Percentiles rank a stretch among this genome's conserved stretches.
Conservation (phyloP, 2,329 filamentous ascomycete genomes). For the Fusarium succisae region DNA sequence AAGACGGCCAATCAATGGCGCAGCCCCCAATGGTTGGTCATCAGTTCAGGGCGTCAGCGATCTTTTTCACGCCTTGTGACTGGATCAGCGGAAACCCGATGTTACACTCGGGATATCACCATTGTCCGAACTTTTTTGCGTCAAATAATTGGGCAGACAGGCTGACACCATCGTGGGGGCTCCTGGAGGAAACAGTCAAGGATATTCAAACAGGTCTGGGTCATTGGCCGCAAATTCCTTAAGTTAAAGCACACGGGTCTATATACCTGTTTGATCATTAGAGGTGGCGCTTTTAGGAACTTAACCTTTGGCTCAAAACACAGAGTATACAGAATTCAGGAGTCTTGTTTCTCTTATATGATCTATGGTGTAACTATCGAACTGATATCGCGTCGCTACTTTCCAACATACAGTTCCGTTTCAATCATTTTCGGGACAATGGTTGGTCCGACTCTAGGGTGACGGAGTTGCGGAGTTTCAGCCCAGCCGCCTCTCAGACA, state of each 20-base stretch:
- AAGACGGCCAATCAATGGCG: not conserved
- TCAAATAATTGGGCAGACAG: not conserved
- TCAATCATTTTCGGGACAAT: not conserved
- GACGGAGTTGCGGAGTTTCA: not conserved
- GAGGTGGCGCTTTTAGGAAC: fast-evolving
- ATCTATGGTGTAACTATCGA: not conserved
- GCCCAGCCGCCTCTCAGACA: too few relatives aligned
- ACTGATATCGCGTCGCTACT: not conserved
- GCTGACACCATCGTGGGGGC: fast-evolving
- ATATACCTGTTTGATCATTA: fast-evolving
- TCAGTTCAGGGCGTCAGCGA: not conserved
- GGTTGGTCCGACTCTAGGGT: not conserved
- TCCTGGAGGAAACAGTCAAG: too few relatives aligned
- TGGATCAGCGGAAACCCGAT: not conserved
- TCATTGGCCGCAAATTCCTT: fast-evolving
- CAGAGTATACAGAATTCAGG: fast-evolving
- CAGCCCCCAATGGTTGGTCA: not conserved
- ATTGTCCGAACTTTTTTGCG: not conserved
- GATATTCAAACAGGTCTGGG: fast-evolving
- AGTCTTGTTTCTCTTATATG: not conserved
- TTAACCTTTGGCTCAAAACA: too few relatives aligned
- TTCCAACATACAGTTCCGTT: not conserved
- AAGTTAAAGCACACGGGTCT: fast-evolving
- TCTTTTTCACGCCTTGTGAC: not conserved
- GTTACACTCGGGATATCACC: not conserved